These are phyloP conservation scores for Stagonosporopsis cucurbitacearum DNA, from an alignment of 2,329 filamentous ascomycete genomes.

Conservation along the genomic window DNA sequence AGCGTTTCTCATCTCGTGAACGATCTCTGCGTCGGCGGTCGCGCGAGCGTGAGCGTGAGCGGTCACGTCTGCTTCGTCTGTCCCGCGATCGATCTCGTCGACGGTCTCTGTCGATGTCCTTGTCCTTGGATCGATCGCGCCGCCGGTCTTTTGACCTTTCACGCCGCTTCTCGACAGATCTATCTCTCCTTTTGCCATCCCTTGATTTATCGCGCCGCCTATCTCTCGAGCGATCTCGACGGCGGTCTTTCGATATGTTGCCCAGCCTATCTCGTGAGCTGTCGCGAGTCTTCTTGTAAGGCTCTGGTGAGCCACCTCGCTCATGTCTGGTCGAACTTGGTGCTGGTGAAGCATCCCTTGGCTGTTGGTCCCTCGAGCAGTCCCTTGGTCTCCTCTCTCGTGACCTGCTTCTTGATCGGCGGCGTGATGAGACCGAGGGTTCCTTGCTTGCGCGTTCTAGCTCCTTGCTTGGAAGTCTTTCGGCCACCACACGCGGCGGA, in stretches of 20 bases:
- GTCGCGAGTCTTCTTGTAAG: slow-evolving; percentile 35
- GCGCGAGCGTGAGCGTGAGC: slow-evolving; percentile 20
- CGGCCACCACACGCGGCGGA: slow-evolving; percentile 26
- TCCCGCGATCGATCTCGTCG: slow-evolving; percentile 20
- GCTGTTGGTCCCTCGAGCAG: slow-evolving; percentile 21
- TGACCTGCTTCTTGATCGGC: slow-evolving; percentile 27
- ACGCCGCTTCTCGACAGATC: slow-evolving; percentile 20
- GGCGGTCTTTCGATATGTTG: slow-evolving; percentile 18
- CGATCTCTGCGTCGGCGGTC: slow-evolving; percentile 24
- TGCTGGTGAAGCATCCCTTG: slow-evolving; percentile 22
- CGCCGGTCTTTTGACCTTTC: slow-evolving; percentile 24
- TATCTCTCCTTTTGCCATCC: slow-evolving; percentile 15
- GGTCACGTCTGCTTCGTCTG: slow-evolving; percentile 18
- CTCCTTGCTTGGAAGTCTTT: slow-evolving; percentile 13
- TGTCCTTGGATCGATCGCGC: slow-evolving; percentile 27
- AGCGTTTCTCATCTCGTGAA: slow-evolving; percentile 25
- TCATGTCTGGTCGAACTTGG: slow-evolving; percentile 14
- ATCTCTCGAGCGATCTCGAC: slow-evolving; percentile 26
- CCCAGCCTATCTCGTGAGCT: slow-evolving; percentile 24
- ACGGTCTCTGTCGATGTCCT: slow-evolving; percentile 21
- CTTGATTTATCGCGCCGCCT: slow-evolving; percentile 28
- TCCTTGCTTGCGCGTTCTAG: slow-evolving; percentile 21
- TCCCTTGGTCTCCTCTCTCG: slow-evolving; percentile 19
- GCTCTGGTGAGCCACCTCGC: slow-evolving; percentile 35
- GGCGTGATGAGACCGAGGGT: slow-evolving; percentile 14